Base-by-base conservation (phyloP, 768 basidiomycete species). In the Paxillus ammoniavirescens region DNA sequence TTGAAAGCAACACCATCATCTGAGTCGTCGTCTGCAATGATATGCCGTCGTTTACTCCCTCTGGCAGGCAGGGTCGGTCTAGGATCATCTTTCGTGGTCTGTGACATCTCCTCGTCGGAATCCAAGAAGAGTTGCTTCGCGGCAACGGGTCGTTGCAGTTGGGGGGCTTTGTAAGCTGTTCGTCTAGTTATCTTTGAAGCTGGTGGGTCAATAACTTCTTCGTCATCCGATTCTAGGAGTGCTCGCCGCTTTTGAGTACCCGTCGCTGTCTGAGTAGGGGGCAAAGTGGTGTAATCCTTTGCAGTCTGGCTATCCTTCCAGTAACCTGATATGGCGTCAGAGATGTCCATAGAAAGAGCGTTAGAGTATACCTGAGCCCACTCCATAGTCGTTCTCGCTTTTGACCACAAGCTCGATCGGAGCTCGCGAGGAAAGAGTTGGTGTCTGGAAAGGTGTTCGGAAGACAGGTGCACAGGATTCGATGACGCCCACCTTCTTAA, bases 1-100 rank as follows among this genome's bases (percentile, higher is more conserved):
- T 79, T 81, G 72, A 89, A 89, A n/a, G 82, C 80, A 28, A 77
- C 79, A 6, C 77, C 87, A 53, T 89, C 83, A 61, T 89, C 88
- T 9, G 84, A 87, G 65, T 87, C 86, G 61, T 88, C 86, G 52
- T 83, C 82, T 4, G 77, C 70, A 35, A 83, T 67, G 10, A 77
- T 67, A 31, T 74, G 71, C 8, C 62, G 63, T 43, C 61, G 61
- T 56, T 68, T 72, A 35, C 44, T 59, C 12, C 41, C 54, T 37
- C 51, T 61, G 10, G 54, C 15, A 10, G 63, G 61, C 17, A 59
- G 15, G 4, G 21, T 49, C 26, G 49, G 50, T 28, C 28, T 42
- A 4, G 46, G 1, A 1, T 57, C 60, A 1, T 36, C 57, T 30
- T 65, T 50, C 30, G 23, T 37, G 35, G 36, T 46, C 28, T 12